Conservation (phyloP, 192 early-diverging fungal species). For the Linnemannia elongata region DNA sequence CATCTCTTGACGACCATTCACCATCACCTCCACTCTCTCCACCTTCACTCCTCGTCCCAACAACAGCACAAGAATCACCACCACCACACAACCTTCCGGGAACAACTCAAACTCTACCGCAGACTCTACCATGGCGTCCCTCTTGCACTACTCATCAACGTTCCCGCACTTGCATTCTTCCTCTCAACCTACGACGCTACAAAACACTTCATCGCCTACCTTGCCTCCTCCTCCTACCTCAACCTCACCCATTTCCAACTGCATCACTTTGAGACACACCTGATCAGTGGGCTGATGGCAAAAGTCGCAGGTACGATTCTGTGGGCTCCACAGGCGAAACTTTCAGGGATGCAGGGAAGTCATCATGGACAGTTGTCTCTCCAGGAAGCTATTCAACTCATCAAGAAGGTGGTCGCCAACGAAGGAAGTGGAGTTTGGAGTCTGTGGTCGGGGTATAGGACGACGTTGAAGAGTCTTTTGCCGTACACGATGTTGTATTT, state of each 20-base stretch:
- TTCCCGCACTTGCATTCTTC: constrained; percentile 37
- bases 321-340: constrained; percentile 36
- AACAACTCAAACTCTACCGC: constrained; percentile 13
- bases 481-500: constrained; percentile 52
- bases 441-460: constrained; percentile 46
- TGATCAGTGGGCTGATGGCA: constrained; percentile 41
- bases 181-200: constrained; percentile 44
- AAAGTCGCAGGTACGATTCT: constrained; percentile 26
- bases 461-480: constrained; percentile 12
- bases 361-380: constrained; percentile 16
- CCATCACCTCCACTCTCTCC: constrained; percentile 7
- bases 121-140: constrained; percentile 30
- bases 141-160: constrained; percentile 34
- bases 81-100: neutral
- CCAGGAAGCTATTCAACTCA: constrained; percentile 11
- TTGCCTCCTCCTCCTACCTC: neutral
- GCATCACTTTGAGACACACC: constrained; percentile 28
- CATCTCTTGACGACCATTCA: constrained; percentile 17
- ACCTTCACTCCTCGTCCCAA: neutral
- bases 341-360: neutral
- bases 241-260: constrained; percentile 7
- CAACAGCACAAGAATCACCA: constrained; percentile 4
- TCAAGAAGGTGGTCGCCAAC: constrained; percentile 14
- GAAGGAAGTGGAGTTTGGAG: neutral
- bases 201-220: constrained; percentile 10